Conservation (phyloP, 306 rosid species). For the Citrullus amarus region DNA sequence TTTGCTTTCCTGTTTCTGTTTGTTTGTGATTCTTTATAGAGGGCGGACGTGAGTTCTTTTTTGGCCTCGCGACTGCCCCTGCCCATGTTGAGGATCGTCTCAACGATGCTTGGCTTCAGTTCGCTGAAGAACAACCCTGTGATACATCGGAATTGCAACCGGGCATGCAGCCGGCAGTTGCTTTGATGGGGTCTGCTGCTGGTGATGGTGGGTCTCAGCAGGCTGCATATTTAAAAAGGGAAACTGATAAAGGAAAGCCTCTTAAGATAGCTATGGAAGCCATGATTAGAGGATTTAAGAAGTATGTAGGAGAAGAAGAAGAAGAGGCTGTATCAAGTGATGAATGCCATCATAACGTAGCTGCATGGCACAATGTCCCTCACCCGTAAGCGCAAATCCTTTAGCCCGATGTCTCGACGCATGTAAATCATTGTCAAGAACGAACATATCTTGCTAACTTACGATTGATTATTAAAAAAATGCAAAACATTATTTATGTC, state of each 20-base stretch:
- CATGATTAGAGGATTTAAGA: constrained; percentile 70
- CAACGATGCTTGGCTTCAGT: constrained; percentile 89
- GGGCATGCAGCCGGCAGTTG: constrained; percentile 33
- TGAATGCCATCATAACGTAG: constrained; percentile 48
- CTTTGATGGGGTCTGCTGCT: constrained; percentile 54
- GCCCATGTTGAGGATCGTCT: constrained; percentile 92
- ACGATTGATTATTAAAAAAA: neutral
- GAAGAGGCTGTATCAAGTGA: constrained; percentile 20
- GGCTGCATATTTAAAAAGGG: constrained; percentile 19
- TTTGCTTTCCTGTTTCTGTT: neutral
- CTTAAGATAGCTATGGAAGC: constrained; percentile 87
- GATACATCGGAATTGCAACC: constrained; percentile 22
- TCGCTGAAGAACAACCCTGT: constrained; percentile 47
- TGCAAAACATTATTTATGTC: neutral
- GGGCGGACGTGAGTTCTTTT: constrained; percentile 55
- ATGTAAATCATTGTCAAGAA: neutral
- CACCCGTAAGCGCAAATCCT: constrained; percentile 55
- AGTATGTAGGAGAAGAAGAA: constrained; percentile 39
- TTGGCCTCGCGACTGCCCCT: constrained; percentile 91
- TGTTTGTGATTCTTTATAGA: constrained; percentile 28
- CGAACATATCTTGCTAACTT: neutral
- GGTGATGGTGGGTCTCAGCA: constrained; percentile 72
- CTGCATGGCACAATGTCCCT: constrained; percentile 95
- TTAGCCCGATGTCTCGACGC: neutral
- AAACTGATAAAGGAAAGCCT: constrained; percentile 32